Conservation (phyloP, 2,329 filamentous ascomycete genomes). For the Cyphellophora europaea region DNA sequence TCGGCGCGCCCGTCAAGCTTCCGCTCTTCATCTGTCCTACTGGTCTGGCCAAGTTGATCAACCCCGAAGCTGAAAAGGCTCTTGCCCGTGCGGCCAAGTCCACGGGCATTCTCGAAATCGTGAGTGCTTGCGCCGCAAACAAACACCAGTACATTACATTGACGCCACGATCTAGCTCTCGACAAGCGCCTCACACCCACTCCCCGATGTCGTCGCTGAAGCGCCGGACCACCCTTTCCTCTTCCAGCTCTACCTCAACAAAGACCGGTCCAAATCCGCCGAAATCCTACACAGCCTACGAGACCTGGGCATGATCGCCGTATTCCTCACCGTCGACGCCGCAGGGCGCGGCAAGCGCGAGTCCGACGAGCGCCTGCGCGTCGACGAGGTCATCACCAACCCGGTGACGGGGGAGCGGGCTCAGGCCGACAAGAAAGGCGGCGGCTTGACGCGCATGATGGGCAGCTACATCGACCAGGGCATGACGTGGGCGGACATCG, state of each 20-base stretch:
- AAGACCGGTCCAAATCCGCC: slow-evolving; percentile 43
- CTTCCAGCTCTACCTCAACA: slow-evolving; percentile 56
- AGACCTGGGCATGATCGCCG: slow-evolving; percentile 36
- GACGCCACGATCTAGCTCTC: slow-evolving; percentile 9
- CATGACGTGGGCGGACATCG: slow-evolving; percentile 44
- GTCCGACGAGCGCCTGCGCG: slow-evolving; percentile 45
- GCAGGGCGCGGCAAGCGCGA: slow-evolving; percentile 47
- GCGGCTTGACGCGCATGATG: slow-evolving; percentile 32
- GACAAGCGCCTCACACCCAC: slow-evolving; percentile 50
- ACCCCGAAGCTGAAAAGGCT: slow-evolving; percentile 35
- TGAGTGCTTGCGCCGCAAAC: slow-evolving; percentile 35
- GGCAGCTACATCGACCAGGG: slow-evolving; percentile 41
- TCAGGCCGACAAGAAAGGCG: slow-evolving; percentile 43
- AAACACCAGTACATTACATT: slow-evolving; percentile 36
- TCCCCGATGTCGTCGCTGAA: slow-evolving; percentile 36
- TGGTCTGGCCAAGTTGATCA: slow-evolving; percentile 31
- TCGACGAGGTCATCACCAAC: slow-evolving; percentile 8
- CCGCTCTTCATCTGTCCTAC: slow-evolving; percentile 16
- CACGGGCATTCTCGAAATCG: no score
- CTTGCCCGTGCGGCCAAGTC: slow-evolving; percentile 21
- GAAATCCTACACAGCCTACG: slow-evolving; percentile 41
- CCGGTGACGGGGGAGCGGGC: slow-evolving; percentile 3
- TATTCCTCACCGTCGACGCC: slow-evolving; percentile 44
- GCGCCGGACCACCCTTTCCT: slow-evolving; percentile 12
- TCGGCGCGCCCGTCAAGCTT: slow-evolving; percentile 11